Conservation (phyloP, 1,139 yeast genomes). For the Geotrichum europaeum region DNA sequence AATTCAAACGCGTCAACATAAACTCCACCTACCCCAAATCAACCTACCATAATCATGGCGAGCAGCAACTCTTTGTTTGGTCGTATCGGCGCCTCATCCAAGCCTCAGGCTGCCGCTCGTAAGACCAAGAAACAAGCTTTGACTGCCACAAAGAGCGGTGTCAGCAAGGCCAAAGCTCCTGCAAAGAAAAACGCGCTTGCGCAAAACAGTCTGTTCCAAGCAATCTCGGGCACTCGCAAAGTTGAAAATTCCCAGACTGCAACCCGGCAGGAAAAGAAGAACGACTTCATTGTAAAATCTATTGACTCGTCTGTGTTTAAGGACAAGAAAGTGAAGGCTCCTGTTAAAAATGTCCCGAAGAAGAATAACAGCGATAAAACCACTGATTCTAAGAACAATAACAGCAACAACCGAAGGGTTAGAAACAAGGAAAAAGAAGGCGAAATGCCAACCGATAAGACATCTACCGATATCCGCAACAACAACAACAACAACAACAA, state of each 20-base stretch:
- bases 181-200: conserved; percentile 1
- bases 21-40: background rate
- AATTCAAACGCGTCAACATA: background rate
- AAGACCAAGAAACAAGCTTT: background rate
- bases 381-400: background rate
- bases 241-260: background rate
- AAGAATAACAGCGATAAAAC: background rate
- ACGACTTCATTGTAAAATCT: background rate
- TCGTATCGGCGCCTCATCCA: background rate
- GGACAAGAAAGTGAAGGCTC: background rate
- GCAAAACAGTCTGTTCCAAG: conserved; percentile 10
- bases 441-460: background rate
- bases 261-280: background rate
- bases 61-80: background rate
- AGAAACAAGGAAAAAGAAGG: background rate
- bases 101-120: background rate
- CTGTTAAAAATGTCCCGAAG: background rate
- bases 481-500: background rate
- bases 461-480: background rate
- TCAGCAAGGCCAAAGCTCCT: background rate
- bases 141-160: background rate
- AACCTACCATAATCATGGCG: background rate
- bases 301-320: conserved; percentile 6
- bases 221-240: conserved; percentile 9
- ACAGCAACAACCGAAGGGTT: background rate